Conservation (phyloP, 345 rosid genomes). For the Euphorbia pulcherrima region DNA sequence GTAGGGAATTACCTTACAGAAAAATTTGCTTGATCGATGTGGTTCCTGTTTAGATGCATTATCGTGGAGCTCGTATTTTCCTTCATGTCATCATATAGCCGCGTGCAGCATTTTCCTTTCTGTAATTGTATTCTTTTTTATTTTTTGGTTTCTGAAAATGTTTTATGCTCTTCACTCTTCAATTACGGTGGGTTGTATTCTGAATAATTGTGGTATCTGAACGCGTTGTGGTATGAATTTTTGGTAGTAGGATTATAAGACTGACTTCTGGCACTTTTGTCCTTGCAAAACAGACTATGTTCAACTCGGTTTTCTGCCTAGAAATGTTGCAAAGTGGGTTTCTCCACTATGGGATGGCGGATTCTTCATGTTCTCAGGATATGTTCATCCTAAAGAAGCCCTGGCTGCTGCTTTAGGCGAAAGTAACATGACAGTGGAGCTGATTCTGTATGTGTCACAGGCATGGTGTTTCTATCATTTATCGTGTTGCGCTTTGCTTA, state of each 20-base stretch:
- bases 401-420: constrained; percentile 70
- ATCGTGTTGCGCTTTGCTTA: constrained; percentile 4
- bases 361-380: constrained; percentile 67
- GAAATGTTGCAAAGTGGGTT: constrained; percentile 76
- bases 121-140: not conserved
- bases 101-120: not conserved
- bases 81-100: not conserved
- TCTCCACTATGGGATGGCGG: constrained; percentile 88
- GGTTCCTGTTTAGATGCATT: not conserved
- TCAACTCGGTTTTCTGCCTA: constrained; percentile 83
- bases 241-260: not conserved
- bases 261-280: constrained; percentile 18
- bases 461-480: constrained; percentile 42
- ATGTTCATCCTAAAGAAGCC: constrained; percentile 61
- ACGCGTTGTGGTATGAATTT: not conserved
- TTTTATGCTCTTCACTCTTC: constrained; percentile 4
- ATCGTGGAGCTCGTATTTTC: not conserved
- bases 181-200: constrained; percentile 5
- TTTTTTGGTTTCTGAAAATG: not conserved
- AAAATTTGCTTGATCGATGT: constrained; percentile 9
- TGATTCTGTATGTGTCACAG: constrained; percentile 60
- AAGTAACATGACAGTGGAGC: constrained; percentile 61
- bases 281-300: constrained; percentile 51
- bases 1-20: not conserved
- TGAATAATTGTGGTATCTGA: not conserved